Evolutionary conservation across 2,329 filamentous ascomycete genomes (phyloP).

Genomic region (Xylariaceae sp.): DNA sequence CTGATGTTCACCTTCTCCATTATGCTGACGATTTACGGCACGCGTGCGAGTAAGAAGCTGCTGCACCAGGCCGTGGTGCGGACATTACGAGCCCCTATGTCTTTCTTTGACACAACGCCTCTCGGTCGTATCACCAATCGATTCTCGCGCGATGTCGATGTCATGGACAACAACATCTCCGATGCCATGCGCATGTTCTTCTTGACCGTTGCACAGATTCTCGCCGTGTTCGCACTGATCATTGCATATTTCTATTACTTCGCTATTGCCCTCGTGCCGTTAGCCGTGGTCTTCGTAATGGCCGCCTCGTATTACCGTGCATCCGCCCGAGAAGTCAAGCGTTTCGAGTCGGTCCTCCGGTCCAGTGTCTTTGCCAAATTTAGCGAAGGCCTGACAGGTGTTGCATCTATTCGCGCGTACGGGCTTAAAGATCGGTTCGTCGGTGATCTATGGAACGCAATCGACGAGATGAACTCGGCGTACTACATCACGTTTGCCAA

Average conservation of each 20-base stretch:
- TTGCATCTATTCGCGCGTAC: constrained; percentile 84
- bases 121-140: constrained; percentile 93
- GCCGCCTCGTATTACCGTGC: constrained; percentile 84
- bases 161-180: constrained; percentile 89
- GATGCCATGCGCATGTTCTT: constrained; percentile 93
- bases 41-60: constrained; percentile 76
- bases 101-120: constrained; percentile 96
- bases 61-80: constrained; percentile 74
- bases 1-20: constrained; percentile 80
- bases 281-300: constrained; percentile 74
- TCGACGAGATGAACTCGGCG: constrained; percentile 89
- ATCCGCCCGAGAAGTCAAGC: constrained; percentile 90
- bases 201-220: constrained; percentile 76
- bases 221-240: constrained; percentile 81
- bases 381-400: constrained; percentile 79
- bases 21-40: constrained; percentile 72
- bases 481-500: constrained; percentile 96
- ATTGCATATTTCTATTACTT: constrained; percentile 96
- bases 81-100: constrained; percentile 71
- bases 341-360: constrained; percentile 84
- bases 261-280: constrained; percentile 54
- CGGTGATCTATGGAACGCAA: constrained; percentile 61
- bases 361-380: constrained; percentile 89
- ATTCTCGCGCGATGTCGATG: constrained; percentile 91
- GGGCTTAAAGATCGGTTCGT: constrained; percentile 75